Evolutionary conservation across 805 yeast genomes (phyloP), one percentile per base, ranked within the genome.

Genomic region (Ogataea paraovalis): DNA sequence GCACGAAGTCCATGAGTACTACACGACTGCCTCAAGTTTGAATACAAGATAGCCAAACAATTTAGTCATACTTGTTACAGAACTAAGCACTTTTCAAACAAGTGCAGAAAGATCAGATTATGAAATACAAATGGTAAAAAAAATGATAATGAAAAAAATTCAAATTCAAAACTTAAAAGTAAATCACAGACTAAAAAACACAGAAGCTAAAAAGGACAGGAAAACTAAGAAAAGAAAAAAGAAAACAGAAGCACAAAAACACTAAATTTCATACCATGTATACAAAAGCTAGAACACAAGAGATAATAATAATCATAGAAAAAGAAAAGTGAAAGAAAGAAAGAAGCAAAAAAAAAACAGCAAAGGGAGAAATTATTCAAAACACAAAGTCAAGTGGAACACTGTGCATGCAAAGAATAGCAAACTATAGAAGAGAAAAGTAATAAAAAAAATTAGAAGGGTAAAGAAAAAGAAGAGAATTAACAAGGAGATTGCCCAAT

Each of bases 211-310:
- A 14, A 25, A 7, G 10, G 7, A 25, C 28, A 25, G 34, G 4
- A 30, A 30, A 14, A 30, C 34, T 10, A 12, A 30, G 12, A 14
- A 14, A 30, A 10, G 12, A 9, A 4, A 34, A 18, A 4, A 34
- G 16, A n/a, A 16, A 16, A n/a, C 14, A 34, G 20, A 18, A 18
- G 5, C 10, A 34, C 13, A 34, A 34, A n/a, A 34, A 34, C 8
- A 34, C 19, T 34, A n/a, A 34, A 34, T 34, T 16, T 34, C 21
- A 34, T 34, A 18, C 21, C 38, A 34, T 34, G 21, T 34, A 34
- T 18, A 34, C 38, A 34, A 34, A 34, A 34, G 38, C 38, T 34
- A 34, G 38, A 39, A 38, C 28, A 21, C 40, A 34, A 37, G 34
- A 30, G 34, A 30, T 30, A 30, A 30, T 30, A 30, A 30, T 12